A percentile compares a stretch with the other conserved stretches of the same genome.
Evolutionary conservation across 257 asterid species (phyloP).

Genomic region (Ocimum tenuiflorum): DNA sequence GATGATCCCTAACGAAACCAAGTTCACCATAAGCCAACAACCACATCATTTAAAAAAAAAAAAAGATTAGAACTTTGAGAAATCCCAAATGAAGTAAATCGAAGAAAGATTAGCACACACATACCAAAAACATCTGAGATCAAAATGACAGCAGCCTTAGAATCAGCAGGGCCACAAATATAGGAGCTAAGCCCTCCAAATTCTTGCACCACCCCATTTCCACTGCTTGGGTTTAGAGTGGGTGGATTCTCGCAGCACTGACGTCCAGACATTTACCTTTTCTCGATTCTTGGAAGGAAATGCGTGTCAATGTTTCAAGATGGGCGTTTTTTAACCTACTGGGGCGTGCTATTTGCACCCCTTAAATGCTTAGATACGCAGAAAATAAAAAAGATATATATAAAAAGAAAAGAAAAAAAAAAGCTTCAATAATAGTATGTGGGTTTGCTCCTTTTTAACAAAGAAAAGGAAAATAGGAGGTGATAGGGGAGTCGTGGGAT

Average conservation of each 20-base stretch:
- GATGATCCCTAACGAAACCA: not conserved
- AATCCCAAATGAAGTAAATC: not conserved
- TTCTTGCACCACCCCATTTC: slow-evolving; percentile 41
- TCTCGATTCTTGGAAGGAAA: not conserved
- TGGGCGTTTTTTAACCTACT: not conserved
- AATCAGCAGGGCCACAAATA: slow-evolving; percentile 37
- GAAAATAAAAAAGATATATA: not conserved
- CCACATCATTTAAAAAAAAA: not conserved
- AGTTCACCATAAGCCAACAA: not conserved
- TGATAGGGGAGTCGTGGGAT: too few species aligned
- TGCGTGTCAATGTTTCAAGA: too few species aligned
- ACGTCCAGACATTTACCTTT: slow-evolving; percentile 30
- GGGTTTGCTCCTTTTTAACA: too few species aligned
- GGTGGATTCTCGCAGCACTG: slow-evolving; percentile 59
- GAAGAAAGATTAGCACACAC: not conserved
- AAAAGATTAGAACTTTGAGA: not conserved
- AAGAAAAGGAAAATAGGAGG: too few species aligned
- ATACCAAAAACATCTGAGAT: slow-evolving; percentile 55
- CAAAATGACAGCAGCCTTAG: slow-evolving; percentile 38
- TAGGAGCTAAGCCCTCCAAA: slow-evolving; percentile 48
- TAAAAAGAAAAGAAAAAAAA: too few species aligned
- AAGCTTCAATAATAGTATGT: too few species aligned
- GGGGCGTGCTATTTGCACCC: not conserved
- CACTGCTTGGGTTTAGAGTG: slow-evolving; percentile 21
- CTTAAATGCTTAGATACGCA: not conserved